Conservation (phyloP, 345 rosid species). For the Crucihimalaya himalaica region DNA sequence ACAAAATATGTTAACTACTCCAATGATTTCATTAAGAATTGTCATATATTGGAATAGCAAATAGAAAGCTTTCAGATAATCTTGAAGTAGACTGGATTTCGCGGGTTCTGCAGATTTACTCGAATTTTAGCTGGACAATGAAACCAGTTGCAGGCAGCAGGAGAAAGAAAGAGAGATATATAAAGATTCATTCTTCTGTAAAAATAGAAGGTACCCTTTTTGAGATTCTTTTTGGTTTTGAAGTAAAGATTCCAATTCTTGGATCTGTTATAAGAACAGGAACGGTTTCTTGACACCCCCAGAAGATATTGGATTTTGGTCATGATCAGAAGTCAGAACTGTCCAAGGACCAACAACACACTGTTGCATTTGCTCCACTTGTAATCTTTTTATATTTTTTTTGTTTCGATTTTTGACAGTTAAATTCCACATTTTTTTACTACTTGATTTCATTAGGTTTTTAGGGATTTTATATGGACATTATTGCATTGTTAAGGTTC, state of each 20-base stretch:
- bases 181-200: constrained; percentile 35
- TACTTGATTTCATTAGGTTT: constrained; percentile 7
- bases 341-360: constrained; percentile 27
- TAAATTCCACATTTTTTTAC: constrained; percentile 4
- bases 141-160: constrained; percentile 32
- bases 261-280: constrained; percentile 19
- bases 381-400: constrained; percentile 1
- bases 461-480: constrained; percentile 12
- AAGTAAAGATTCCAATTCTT: constrained; percentile 10
- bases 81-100: constrained; percentile 21
- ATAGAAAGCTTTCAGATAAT: constrained; percentile 4
- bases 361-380: constrained; percentile 34
- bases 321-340: constrained; percentile 26
- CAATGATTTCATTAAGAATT: constrained; percentile 81
- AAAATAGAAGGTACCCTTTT: constrained; percentile 31
- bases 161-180: constrained; percentile 12
- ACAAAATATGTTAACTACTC: constrained; percentile 87
- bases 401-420: constrained; percentile 34
- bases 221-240: constrained; percentile 29
- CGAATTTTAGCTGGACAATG: constrained; percentile 20
- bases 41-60: constrained; percentile 82
- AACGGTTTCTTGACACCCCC: constrained; percentile 13
- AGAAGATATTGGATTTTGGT: constrained; percentile 37
- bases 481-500: constrained; percentile 23
- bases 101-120: constrained; percentile 13